Conservation (phyloP, 495 filamentous ascomycete genomes). For the Sordaria brevicollis region DNA sequence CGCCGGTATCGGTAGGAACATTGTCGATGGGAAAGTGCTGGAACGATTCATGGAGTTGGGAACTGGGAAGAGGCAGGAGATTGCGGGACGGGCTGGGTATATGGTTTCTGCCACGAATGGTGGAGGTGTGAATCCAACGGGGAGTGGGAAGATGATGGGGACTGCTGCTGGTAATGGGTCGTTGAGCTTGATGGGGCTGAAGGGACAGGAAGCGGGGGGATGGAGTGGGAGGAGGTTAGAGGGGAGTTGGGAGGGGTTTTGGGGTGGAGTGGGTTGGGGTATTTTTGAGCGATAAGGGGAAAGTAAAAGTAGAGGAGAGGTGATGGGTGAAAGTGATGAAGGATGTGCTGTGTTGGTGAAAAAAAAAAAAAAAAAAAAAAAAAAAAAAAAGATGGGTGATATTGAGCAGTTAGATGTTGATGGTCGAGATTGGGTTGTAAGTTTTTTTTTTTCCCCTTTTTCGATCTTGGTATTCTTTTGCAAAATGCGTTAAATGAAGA, state of each 20-base stretch:
- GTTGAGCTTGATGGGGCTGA: neutral
- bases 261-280: conserved; percentile 24
- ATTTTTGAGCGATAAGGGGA: no score
- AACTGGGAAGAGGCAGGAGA: conserved; percentile 55
- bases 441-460: neutral
- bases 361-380: no score
- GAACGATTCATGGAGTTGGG: conserved; percentile 62
- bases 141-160: neutral
- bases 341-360: neutral
- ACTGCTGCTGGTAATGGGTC: neutral
- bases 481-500: neutral
- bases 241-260: conserved; percentile 24
- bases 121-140: neutral
- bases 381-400: neutral
- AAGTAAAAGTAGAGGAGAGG: no score
- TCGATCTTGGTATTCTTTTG: no score
- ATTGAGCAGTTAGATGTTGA: neutral
- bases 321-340: neutral
- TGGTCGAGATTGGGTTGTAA: neutral
- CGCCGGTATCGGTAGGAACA: conserved; percentile 35
- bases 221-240: conserved; percentile 15
- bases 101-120: conserved; percentile 24
- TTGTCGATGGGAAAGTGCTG: conserved; percentile 41
- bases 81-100: conserved; percentile 48
- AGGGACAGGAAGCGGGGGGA: neutral